Evolutionary conservation across 2,329 filamentous ascomycete species (phyloP).

Genomic region (Immersiporthe knoxdaviesiana): DNA sequence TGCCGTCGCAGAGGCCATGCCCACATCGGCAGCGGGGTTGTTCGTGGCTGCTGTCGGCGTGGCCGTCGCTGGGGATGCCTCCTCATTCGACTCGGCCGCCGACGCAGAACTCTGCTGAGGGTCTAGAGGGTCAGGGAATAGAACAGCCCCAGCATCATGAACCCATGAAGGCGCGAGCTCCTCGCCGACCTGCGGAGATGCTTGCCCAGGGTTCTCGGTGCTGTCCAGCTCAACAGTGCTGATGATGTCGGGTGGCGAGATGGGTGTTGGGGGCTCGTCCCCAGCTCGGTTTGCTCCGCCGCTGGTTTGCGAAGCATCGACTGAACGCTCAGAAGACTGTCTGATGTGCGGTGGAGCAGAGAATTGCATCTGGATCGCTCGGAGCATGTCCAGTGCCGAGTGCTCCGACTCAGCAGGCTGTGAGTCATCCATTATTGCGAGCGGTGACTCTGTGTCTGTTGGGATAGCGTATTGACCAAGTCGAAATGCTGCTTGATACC

Average conservation of each 20-base stretch:
- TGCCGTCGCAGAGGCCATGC: slow-evolving; percentile 13
- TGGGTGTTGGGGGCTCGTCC: slow-evolving; percentile 22
- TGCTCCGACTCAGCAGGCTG: slow-evolving; percentile 11
- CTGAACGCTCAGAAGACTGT: neutral
- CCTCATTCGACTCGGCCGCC: slow-evolving; percentile 10
- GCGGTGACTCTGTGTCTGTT: neutral
- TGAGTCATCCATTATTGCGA: slow-evolving; percentile 23
- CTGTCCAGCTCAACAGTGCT: slow-evolving; percentile 27
- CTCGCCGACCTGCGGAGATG: neutral
- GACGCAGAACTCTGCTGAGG: slow-evolving; percentile 21
- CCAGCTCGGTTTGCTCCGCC: neutral
- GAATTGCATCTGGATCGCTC: slow-evolving; percentile 24
- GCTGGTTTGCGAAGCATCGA: neutral
- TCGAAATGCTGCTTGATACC: neutral
- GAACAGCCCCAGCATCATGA: slow-evolving; percentile 13
- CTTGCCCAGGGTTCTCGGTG: slow-evolving; percentile 11
- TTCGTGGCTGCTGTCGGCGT: slow-evolving; percentile 19
- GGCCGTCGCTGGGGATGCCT: slow-evolving; percentile 17
- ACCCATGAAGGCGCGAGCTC: slow-evolving; percentile 16
- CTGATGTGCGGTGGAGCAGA: slow-evolving; percentile 9
- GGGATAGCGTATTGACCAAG: neutral
- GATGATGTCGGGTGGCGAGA: slow-evolving; percentile 27
- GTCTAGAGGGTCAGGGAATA: slow-evolving; percentile 11
- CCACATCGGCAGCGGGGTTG: neutral
- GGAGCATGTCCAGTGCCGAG: slow-evolving; percentile 18